Evolutionary conservation across 2,329 filamentous ascomycete species (phyloP).

Genomic region (Pestalotiopsis fici): DNA sequence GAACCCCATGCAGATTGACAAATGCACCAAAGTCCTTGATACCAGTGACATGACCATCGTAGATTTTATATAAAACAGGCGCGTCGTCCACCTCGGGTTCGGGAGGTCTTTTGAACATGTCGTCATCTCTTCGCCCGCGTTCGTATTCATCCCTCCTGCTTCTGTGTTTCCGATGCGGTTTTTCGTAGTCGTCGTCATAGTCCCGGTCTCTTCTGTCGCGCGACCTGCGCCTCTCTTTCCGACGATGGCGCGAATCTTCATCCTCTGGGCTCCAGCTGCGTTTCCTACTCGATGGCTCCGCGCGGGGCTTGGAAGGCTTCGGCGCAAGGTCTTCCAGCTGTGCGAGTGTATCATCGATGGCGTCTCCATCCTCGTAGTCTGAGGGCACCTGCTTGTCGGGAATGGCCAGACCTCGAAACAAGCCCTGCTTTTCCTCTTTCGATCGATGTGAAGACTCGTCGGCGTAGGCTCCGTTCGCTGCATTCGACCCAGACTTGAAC

Average conservation of each 20-base stretch:
- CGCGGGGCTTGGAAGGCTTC: conserved; percentile 48
- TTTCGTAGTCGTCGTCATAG: conserved; percentile 30
- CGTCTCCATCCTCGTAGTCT: conserved; percentile 52
- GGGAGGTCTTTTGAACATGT: conserved; percentile 66
- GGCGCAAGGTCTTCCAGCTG: conserved; percentile 83
- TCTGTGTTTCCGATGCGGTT: conserved; percentile 51
- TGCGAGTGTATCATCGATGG: conserved; percentile 90
- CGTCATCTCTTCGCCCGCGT: conserved; percentile 30
- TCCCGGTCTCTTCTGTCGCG: conserved; percentile 34
- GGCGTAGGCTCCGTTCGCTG: conserved; percentile 33
- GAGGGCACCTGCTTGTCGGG: conserved; percentile 67
- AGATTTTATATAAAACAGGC: conserved; percentile 83
- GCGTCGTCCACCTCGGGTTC: conserved; percentile 77
- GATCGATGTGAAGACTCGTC: conserved; percentile 41
- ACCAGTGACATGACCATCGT: conserved; percentile 85
- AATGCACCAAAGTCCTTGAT: conserved; percentile 96
- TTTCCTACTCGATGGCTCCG: conserved; percentile 50
- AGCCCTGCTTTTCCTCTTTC: conserved; percentile 73
- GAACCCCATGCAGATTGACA: conserved; percentile 85
- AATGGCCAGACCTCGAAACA: conserved; percentile 89
- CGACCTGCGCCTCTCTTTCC: conserved; percentile 31
- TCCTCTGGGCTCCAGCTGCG: conserved; percentile 59
- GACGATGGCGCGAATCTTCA: conserved; percentile 33
- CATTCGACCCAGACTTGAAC: conserved; percentile 63
- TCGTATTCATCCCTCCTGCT: conserved; percentile 43